Evolutionary conservation across 2,329 filamentous ascomycete species (phyloP).

Genomic region (Parastagonospora nodorum): DNA sequence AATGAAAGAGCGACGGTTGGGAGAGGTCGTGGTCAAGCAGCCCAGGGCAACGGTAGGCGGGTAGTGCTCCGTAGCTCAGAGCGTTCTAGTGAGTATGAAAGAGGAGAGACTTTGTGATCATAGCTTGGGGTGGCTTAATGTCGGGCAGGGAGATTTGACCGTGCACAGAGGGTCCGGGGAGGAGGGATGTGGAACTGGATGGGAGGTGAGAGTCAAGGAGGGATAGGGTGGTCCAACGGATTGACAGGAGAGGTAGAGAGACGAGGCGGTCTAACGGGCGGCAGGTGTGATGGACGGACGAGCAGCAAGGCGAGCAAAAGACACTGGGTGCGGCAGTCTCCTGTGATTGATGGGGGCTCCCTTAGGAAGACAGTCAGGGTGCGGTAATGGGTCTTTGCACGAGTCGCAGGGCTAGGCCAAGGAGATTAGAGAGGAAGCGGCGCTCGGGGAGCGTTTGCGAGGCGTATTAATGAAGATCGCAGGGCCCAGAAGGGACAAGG

Average conservation of each 20-base stretch:
- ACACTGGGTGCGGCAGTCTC: constrained; percentile 19
- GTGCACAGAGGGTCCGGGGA: constrained; percentile 44
- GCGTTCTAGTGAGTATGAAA: constrained; percentile 47
- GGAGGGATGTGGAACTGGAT: constrained; percentile 42
- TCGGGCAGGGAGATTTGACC: constrained; percentile 41
- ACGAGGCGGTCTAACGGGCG: constrained; percentile 30
- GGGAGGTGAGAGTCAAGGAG: constrained; percentile 24
- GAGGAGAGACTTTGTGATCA: constrained; percentile 47
- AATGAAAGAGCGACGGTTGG: constrained; percentile 49
- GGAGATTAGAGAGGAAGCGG: constrained; percentile 46
- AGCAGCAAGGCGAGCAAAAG: constrained; percentile 22
- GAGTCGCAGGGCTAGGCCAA: constrained; percentile 44
- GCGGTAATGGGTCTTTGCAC: constrained; percentile 41
- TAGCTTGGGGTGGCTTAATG: constrained; percentile 44
- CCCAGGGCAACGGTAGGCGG: constrained; percentile 51
- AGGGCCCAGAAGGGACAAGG: constrained; percentile 36
- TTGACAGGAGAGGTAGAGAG: constrained; percentile 14
- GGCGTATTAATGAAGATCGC: constrained; percentile 43
- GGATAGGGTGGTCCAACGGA: constrained; percentile 26
- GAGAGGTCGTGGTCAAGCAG: constrained; percentile 47
- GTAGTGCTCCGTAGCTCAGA: constrained; percentile 46
- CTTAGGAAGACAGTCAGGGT: constrained; percentile 30
- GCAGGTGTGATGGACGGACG: constrained; percentile 27
- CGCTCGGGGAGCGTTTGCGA: constrained; percentile 31
- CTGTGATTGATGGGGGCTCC: constrained; percentile 38